A percentile compares a stretch with the other conserved stretches of the same genome.
These are phyloP conservation scores for Sordariomycetes sp. DNA, from an alignment of 2,329 filamentous ascomycete species.

Conservation along the genomic window DNA sequence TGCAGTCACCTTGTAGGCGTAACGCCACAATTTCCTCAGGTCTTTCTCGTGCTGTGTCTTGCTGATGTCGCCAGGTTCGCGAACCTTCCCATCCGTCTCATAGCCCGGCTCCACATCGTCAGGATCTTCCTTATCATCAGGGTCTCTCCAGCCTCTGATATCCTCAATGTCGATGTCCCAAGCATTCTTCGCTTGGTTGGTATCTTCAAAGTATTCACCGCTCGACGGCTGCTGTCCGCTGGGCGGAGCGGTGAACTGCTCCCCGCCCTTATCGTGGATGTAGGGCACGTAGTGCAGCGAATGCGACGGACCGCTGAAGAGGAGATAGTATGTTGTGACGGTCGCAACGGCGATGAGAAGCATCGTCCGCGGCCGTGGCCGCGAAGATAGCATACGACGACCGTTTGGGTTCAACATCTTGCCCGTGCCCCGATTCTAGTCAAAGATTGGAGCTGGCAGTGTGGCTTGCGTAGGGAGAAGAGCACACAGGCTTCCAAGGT, in stretches of 20 bases:
- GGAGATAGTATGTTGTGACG: slow-evolving; percentile 31
- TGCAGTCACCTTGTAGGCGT: slow-evolving; percentile 27
- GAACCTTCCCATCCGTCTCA: slow-evolving; percentile 23
- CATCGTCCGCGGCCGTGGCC: slow-evolving; percentile 31
- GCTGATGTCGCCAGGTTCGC: slow-evolving; percentile 20
- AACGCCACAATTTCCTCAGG: slow-evolving; percentile 28
- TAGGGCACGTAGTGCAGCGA: slow-evolving; percentile 25
- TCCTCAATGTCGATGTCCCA: slow-evolving; percentile 27
- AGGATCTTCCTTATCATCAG: slow-evolving; percentile 22
- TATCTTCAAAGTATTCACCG: slow-evolving; percentile 4
- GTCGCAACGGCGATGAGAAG: slow-evolving; percentile 28
- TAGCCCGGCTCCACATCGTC: slow-evolving; percentile 24
- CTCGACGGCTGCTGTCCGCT: slow-evolving; percentile 7
- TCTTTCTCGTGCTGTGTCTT: slow-evolving; percentile 32
- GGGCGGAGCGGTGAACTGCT: not conserved
- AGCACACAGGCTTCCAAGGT: no score
- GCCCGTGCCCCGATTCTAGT: slow-evolving; percentile 10
- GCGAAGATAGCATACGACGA: slow-evolving; percentile 18
- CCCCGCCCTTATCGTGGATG: slow-evolving; percentile 4
- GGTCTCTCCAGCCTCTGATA: slow-evolving; percentile 24
- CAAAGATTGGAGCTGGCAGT: no score
- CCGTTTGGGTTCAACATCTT: slow-evolving; percentile 22
- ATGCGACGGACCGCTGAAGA: slow-evolving; percentile 25
- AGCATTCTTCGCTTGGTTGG: slow-evolving; percentile 6
- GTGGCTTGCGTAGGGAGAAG: no score